Base-by-base conservation (phyloP, 345 rosid genomes). In the Eucalyptus globulus region DNA sequence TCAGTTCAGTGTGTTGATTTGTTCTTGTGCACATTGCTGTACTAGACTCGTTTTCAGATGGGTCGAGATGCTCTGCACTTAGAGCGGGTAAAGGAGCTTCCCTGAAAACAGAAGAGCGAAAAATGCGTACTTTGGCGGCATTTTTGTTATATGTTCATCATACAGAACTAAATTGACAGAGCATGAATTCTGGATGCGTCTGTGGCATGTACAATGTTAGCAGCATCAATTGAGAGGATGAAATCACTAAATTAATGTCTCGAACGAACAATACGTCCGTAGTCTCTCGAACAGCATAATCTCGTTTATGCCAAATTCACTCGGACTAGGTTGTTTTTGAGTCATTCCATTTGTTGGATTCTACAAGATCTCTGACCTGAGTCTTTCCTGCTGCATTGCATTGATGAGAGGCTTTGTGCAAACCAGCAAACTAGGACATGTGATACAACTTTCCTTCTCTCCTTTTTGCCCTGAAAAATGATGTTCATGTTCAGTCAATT, bases 201-300 rank as follows among this genome's bases (percentile, higher is more conserved):
- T 72, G 80, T 72, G 81, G 44, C 5, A 37, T 19, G 44, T 34
- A 2, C 45, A 34, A 11, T 19, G 14, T 72, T 37, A 34, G 81
- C 45, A 34, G 45, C 45, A 34, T 72, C 81, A 10, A 0, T 34
- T 19, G 45, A 72, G 14, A 72, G 45, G 44, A 34, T 40, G 22
- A 67, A 15, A 31, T 31, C 80, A 17, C 81, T 37, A 17, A 6
- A 17, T 72, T 9, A 37, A 37, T 37, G 27, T 21, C 83, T 72
- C 0, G 14, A 37, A 37, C 8, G 27, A 72, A 19, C 27, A 5
- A 40, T 1, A 5, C 37, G 14, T 37, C 9, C 1, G 8, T 19
- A 24, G 8, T 11, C 45, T 37, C 45, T 72, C 5, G 27, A 37
- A 37, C 14, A 76, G 3, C 83, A 40, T 19, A n/a, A 76, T 76